phyloP scores from a whole-genome alignment of 495 filamentous ascomycete genomes.

The Lineolata rhizophorae region DNA sequence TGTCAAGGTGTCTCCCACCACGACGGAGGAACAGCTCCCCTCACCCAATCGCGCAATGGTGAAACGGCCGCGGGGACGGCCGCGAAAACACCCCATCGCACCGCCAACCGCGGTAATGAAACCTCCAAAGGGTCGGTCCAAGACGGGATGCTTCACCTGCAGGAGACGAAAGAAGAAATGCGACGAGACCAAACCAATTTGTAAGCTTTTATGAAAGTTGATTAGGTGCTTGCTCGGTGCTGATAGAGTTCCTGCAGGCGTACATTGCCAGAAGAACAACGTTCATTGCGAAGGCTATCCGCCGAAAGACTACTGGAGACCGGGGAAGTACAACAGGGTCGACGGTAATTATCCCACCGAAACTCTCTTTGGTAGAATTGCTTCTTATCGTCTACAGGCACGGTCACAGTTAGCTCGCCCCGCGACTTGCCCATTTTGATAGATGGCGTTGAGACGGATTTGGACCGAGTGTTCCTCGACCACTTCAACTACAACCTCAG shows the following conservation, averaged over 20 bases:
- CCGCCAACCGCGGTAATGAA: constrained; percentile 35
- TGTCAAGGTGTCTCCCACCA: too few species aligned
- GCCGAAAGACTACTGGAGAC: constrained; percentile 72
- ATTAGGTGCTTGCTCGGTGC: too few species aligned
- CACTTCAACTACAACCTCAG: constrained; percentile 71
- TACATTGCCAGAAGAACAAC: constrained; percentile 86
- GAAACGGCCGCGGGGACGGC: constrained; percentile 48
- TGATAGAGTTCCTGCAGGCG: too few species aligned
- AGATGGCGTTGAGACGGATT: constrained; percentile 64
- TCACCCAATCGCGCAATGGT: too few species aligned
- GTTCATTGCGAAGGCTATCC: constrained; percentile 85
- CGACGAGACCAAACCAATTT: constrained; percentile 78
- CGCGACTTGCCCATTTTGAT: constrained; percentile 59
- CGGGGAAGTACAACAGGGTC: constrained; percentile 53
- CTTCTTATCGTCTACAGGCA: too few species aligned
- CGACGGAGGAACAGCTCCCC: too few species aligned
- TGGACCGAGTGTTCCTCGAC: constrained; percentile 66
- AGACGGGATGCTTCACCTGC: constrained; percentile 87
- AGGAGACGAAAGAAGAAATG: constrained; percentile 91
- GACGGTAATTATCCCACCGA: too few species aligned
- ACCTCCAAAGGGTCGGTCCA: constrained; percentile 68
- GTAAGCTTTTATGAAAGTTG: constrained; percentile 26
- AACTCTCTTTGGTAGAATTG: too few species aligned
- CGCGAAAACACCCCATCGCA: constrained; percentile 59
- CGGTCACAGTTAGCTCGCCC: constrained; percentile 11